Evolutionary conservation across 768 basidiomycete genomes (phyloP).

Genomic region (Cystobasidium onofrii): DNA sequence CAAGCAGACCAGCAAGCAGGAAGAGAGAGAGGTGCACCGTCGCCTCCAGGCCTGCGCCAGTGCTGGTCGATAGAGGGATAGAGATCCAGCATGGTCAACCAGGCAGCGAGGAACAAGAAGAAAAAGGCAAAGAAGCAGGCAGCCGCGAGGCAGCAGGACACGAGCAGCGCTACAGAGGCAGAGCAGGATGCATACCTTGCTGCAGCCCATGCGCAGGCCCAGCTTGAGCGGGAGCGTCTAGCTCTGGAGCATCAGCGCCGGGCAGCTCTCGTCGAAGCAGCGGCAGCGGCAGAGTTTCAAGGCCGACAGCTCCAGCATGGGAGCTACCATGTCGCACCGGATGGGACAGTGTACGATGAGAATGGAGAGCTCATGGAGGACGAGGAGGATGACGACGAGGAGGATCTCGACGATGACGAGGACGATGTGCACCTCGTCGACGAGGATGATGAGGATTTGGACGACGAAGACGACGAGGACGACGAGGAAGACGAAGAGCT

Average conservation of each 20-base stretch:
- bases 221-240: constrained; percentile 10
- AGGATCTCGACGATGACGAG: constrained; percentile 8
- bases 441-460: constrained; percentile 5
- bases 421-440: background rate
- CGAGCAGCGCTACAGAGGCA: background rate
- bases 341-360: background rate
- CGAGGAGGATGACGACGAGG: constrained; percentile 17
- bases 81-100: constrained; percentile 1
- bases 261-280: constrained; percentile 4
- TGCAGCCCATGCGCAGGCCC: constrained; percentile 9
- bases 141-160: constrained; percentile 22
- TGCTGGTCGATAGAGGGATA: background rate
- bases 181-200: constrained; percentile 10
- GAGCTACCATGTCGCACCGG: constrained; percentile 1
- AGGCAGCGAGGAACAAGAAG: constrained; percentile 15
- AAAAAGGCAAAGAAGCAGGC: constrained; percentile 32
- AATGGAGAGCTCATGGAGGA: background rate
- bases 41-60: background rate
- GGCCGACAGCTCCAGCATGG: constrained; percentile 8
- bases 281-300: constrained; percentile 12
- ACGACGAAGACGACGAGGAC: constrained; percentile 16
- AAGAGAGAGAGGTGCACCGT: background rate
- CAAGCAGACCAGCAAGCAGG: background rate
- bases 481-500: constrained; percentile 13
- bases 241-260: background rate